Evolutionary conservation across 805 yeast species (phyloP).

Genomic region (Candida ipomoeae): DNA sequence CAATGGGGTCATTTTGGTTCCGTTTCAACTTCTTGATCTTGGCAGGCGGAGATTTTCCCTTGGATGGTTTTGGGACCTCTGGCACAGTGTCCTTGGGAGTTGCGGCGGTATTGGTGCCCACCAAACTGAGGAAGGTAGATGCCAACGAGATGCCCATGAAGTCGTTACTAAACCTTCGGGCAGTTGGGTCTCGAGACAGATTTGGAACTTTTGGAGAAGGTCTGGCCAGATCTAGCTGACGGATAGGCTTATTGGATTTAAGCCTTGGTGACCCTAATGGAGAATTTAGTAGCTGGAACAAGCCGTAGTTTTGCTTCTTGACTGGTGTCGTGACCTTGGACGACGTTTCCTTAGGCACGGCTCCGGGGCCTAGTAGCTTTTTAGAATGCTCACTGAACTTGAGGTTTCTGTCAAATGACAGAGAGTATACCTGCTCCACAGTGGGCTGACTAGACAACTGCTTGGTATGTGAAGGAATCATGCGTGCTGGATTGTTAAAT

Average conservation of each 20-base stretch:
- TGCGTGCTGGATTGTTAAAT: conserved; percentile 38
- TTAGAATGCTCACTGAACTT: conserved; percentile 17
- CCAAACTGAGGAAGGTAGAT: conserved; percentile 25
- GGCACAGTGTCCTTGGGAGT: neutral
- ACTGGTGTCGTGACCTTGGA: conserved; percentile 9
- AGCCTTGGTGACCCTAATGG: conserved; percentile 20
- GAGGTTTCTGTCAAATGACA: conserved; percentile 9
- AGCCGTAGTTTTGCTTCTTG: conserved; percentile 17
- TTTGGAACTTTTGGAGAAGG: neutral
- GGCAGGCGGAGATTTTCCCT: conserved; percentile 15
- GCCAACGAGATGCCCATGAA: conserved; percentile 27
- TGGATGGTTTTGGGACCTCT: neutral
- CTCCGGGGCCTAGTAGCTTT: conserved; percentile 9
- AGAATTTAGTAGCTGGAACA: conserved; percentile 19
- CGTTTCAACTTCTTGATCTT: conserved; percentile 14
- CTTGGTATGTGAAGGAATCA: conserved; percentile 14
- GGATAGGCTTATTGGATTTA: neutral
- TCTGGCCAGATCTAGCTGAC: neutral
- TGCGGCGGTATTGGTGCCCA: conserved; percentile 12
- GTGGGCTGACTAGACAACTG: conserved; percentile 22
- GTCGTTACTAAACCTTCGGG: conserved; percentile 20
- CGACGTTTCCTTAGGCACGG: neutral
- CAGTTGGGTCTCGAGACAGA: neutral
- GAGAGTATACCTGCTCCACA: conserved; percentile 28
- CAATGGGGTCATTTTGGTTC: conserved; percentile 21